These are phyloP conservation scores for Trebouxia gelatinosa DNA, from an alignment of 163 green algal species.

Conservation along the genomic window DNA sequence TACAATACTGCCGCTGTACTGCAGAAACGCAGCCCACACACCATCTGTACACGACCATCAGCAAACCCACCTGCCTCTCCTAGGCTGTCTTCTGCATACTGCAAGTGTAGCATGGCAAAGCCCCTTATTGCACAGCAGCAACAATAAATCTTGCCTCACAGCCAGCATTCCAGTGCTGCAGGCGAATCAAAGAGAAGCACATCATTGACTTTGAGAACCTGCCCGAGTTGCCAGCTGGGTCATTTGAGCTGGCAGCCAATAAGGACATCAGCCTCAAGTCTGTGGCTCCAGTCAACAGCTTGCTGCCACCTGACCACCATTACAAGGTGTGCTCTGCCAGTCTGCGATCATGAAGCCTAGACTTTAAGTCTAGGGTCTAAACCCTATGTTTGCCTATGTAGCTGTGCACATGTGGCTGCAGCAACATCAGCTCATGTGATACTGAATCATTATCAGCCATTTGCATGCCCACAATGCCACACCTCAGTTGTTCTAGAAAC, in stretches of 20 bases:
- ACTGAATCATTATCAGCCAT: too few relatives aligned
- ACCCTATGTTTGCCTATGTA: background rate
- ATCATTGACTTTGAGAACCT: slow-evolving; percentile 63
- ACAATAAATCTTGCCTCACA: too few relatives aligned
- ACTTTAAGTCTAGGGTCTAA: background rate
- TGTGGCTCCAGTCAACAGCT: slow-evolving; percentile 38
- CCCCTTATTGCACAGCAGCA: too few relatives aligned
- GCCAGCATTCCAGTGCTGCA: too few relatives aligned
- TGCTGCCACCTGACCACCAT: slow-evolving; percentile 66
- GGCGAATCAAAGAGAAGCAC: slow-evolving; percentile 33
- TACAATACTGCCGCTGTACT: too few relatives aligned
- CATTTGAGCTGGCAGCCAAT: slow-evolving; percentile 19
- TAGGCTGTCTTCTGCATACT: too few relatives aligned
- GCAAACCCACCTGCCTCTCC: too few relatives aligned
- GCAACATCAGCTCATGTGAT: too few relatives aligned
- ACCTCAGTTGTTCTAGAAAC: background rate
- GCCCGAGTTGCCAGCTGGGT: slow-evolving; percentile 32
- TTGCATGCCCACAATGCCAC: background rate
- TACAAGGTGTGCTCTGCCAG: slow-evolving; percentile 38
- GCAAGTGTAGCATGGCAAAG: too few relatives aligned
- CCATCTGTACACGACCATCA: too few relatives aligned
- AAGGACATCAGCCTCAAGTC: slow-evolving; percentile 36
- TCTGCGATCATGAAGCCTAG: background rate
- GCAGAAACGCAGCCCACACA: too few relatives aligned
- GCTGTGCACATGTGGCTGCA: background rate